Percentiles rank a stretch among this genome's conserved stretches.
phyloP scores from a whole-genome alignment of 1,139 yeast genomes.

The Protomyces inouyei region DNA sequence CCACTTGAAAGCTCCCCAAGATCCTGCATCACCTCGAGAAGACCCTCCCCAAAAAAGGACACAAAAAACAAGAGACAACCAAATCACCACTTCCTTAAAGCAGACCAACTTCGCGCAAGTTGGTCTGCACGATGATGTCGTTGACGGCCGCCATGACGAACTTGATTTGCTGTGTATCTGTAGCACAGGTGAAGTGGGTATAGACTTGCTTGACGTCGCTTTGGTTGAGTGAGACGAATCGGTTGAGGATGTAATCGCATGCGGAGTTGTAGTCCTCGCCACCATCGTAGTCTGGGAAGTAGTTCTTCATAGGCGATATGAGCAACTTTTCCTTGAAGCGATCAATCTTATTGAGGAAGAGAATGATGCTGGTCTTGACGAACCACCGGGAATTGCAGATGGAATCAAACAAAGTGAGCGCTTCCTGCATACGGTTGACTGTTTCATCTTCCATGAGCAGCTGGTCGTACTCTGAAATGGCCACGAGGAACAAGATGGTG shows the following conservation, averaged over 20 bases:
- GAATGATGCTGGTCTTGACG: slow-evolving; percentile 74
- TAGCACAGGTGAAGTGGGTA: slow-evolving; percentile 91
- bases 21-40: too few relatives aligned
- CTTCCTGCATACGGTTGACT: slow-evolving; percentile 88
- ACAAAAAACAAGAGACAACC: not conserved
- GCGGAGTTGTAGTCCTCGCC: slow-evolving; percentile 60
- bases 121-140: slow-evolving; percentile 80
- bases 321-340: slow-evolving; percentile 65
- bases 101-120: slow-evolving; percentile 75
- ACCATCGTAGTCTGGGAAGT: slow-evolving; percentile 58
- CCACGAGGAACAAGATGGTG: slow-evolving; percentile 83
- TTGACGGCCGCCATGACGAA: slow-evolving; percentile 71
- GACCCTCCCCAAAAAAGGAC: too few relatives aligned
- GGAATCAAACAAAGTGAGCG: slow-evolving; percentile 76
- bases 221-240: slow-evolving; percentile 56
- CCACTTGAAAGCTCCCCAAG: too few relatives aligned
- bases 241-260: slow-evolving; percentile 59
- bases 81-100: not conserved
- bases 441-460: slow-evolving; percentile 81
- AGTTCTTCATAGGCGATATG: slow-evolving; percentile 57
- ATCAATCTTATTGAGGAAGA: slow-evolving; percentile 85
- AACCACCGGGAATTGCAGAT: slow-evolving; percentile 86
- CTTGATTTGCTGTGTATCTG: slow-evolving; percentile 57
- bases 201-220: slow-evolving; percentile 67
- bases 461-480: slow-evolving; percentile 90